Evolutionary conservation across 805 yeast genomes (phyloP), one percentile per base, ranked within the genome.

Genomic region (Pachysolen tannophilus): DNA sequence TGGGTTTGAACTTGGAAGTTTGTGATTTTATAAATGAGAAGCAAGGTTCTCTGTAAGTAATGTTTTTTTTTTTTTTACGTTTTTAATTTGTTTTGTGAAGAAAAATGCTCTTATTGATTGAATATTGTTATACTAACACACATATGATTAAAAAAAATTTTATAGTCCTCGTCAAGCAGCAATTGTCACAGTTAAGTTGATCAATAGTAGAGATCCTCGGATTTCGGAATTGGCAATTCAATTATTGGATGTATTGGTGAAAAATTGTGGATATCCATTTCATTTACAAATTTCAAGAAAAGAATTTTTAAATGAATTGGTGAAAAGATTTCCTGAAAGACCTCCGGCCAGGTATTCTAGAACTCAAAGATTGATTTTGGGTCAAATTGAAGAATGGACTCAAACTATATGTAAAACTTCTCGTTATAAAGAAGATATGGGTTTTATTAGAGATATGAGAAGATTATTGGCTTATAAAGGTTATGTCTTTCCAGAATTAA

Each of bases 201-300:
- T 90, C 53, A 83, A 86, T 59, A 80, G 81, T 45, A 69, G 85
- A 49, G 92, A 83, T 46, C 77, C 94, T 1, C 94, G 84, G 50
- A 82, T 87, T 23, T 75, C 88, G 51, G 96, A 97, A 8, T 60
- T 92, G 44, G 73, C 87, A 2, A 61, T 85, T 26, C 53, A 56
- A 47, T 50, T 74, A 33, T 69, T 92, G 42, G 99, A 92, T 53
- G 85, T 85, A 35, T 65, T 92, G 47, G 98, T 92, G 35, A 92
- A 92, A 61, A 92, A 92, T 63, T 92, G 99, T 63, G 98, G 97
- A 5, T 92, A 90, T 56, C 97, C 98, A 6, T 76, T 92, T 61
- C 98, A 92, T 46, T 67, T 92, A 32, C 98, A 92, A 60, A 85
- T 92, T 35, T 83, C 95, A 3, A 73, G 97, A 41, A 88, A 92